Base-by-base conservation (phyloP, 805 yeast genomes). In the Starmerella apicola region DNA sequence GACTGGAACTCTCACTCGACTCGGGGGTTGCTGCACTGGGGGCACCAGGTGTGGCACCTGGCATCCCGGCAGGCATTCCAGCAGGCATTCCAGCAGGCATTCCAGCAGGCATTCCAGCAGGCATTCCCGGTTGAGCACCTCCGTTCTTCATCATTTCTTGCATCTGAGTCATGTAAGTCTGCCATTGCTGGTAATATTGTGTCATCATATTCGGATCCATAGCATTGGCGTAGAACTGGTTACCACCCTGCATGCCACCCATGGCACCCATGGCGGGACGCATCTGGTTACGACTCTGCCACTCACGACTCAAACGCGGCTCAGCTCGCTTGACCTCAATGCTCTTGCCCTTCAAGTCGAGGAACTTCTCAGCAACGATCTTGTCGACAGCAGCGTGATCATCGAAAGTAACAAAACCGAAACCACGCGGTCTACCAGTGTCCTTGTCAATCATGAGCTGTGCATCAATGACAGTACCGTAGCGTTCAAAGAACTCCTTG, bases 391-490 rank as follows among this genome's bases (percentile, higher is more conserved):
- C 95, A 34, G 80, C 86, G 18, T 94, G 93, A 16, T 93, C 74
- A 56, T 88, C 97, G 62, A 81, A 88, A 12, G 98, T 88, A 48
- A 88, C 85, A 60, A 88, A 88, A 1, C 98, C 98, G 60, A 85
- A 88, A 20, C 98, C 98, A 65, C 97, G 74, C 2, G 95, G 84
- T 56, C 94, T 75, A 44, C 97, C 96, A 3, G 96, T 82, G 59
- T 86, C 96, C 62, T 88, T 91, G 61, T 88, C 96, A 51, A 88
- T 73, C 98, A 88, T 88, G 51, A 88, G 72, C 63, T 86, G 96
- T 37, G 95, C 94, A 62, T 91, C 97, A 52, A 88, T 81, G 43
- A 88, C 86, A 31, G 76, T 74, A 51, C 96, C 97, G 61, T 78
- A 88, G 61, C 79, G 79, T 41, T 81, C 73, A 56, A 88, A 88